phyloP scores from a whole-genome alignment of 1,284 basidiomycete species.

The Rugiboletus extremiorientalis region DNA sequence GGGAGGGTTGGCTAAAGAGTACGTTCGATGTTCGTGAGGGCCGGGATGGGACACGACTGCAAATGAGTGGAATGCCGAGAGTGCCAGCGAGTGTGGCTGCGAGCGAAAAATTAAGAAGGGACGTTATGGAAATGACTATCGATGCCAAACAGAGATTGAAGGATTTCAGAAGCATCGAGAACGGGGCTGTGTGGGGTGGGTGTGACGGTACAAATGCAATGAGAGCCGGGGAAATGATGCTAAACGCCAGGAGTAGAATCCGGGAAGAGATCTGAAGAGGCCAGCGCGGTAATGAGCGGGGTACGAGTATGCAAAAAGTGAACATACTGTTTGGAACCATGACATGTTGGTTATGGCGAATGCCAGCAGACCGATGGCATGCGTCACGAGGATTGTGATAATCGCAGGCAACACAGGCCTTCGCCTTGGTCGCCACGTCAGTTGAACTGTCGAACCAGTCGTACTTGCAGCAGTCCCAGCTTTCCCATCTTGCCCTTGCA shows the following conservation, averaged over 20 bases:
- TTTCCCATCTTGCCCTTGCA: constrained; percentile 14
- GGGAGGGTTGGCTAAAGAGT: constrained; percentile 28
- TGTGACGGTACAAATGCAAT: constrained; percentile 24
- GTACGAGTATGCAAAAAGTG: not conserved
- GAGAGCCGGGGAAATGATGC: constrained; percentile 31
- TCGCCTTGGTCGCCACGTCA: constrained; percentile 38
- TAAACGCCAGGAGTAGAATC: constrained; percentile 31
- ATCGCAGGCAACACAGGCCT: constrained; percentile 54
- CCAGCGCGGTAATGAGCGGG: not conserved
- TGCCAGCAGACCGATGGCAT: constrained; percentile 48
- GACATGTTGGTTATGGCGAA: constrained; percentile 47
- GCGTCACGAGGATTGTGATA: constrained; percentile 53
- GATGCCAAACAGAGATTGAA: constrained; percentile 78
- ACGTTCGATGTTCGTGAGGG: constrained; percentile 29
- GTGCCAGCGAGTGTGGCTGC: constrained; percentile 66
- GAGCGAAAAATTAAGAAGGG: constrained; percentile 89
- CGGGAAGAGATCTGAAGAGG: constrained; percentile 24
- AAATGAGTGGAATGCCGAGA: constrained; percentile 60
- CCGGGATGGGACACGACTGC: constrained; percentile 28
- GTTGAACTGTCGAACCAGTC: constrained; percentile 1
- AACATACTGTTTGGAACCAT: constrained; percentile 44
- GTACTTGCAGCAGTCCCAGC: not conserved
- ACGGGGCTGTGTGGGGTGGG: constrained; percentile 35
- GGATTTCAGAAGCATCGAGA: constrained; percentile 59
- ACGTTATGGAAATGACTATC: constrained; percentile 79